phyloP scores from a whole-genome alignment of 139 green algal species.

The Closterium sp. region DNA sequence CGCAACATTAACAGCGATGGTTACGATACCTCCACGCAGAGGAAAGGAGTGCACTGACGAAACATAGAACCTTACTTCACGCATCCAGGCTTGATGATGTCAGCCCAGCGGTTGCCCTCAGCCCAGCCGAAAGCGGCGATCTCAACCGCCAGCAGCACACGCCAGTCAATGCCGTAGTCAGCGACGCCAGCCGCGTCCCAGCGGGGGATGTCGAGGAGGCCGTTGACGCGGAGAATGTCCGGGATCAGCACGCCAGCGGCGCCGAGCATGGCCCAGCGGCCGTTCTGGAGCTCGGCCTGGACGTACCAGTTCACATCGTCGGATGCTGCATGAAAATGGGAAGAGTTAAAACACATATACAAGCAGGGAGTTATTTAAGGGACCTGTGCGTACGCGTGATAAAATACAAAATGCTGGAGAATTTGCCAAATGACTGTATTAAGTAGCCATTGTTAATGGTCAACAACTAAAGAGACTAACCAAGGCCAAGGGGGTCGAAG shows the following conservation, averaged over 20 bases:
- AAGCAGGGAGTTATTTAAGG: background rate
- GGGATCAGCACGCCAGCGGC: slow-evolving; percentile 53
- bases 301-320: slow-evolving; percentile 56
- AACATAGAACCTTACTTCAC: slow-evolving; percentile 56
- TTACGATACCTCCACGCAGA: background rate
- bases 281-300: slow-evolving; percentile 61
- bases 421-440: background rate
- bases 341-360: background rate
- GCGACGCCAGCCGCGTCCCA: slow-evolving; percentile 48
- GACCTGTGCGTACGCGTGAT: slow-evolving; percentile 5
- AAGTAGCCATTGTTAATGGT: background rate
- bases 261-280: slow-evolving; percentile 62
- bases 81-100: slow-evolving; percentile 58
- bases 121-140: slow-evolving; percentile 61
- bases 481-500: slow-evolving; percentile 59
- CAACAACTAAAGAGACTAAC: slow-evolving; percentile 51
- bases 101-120: slow-evolving; percentile 59
- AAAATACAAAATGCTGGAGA: background rate
- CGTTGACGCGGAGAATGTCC: slow-evolving; percentile 43
- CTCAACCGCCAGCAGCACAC: slow-evolving; percentile 49
- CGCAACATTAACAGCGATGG: background rate
- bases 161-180: slow-evolving; percentile 48
- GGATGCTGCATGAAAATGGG: slow-evolving; percentile 35
- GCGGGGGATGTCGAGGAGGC: slow-evolving; percentile 35
- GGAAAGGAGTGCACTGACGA: background rate